A percentile compares a stretch with the other conserved stretches of the same genome.
phyloP scores from a whole-genome alignment of 2,329 filamentous ascomycete genomes.

The Onygenales sp. region DNA sequence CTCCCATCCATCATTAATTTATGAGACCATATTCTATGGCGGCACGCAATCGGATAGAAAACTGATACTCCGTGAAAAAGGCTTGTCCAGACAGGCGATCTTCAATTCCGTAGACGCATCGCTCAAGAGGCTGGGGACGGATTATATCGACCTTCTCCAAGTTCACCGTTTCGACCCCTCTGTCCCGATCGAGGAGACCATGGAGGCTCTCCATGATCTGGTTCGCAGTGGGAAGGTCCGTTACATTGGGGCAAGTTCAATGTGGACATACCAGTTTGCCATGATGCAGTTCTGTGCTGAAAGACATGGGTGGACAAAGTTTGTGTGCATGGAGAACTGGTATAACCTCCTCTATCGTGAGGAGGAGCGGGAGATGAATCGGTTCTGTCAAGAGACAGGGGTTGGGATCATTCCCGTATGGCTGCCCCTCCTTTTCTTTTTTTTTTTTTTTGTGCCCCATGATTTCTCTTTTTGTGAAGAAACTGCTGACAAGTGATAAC shows the following conservation, averaged over 20 bases:
- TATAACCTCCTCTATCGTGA: conserved; percentile 44
- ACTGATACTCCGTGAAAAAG: conserved; percentile 14
- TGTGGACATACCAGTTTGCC: conserved; percentile 29
- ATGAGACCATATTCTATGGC: neutral
- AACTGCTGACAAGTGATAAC: neutral
- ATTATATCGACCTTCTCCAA: conserved; percentile 40
- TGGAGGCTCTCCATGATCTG: neutral
- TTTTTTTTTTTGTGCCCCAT: too few relatives aligned
- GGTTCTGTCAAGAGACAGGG: conserved; percentile 30
- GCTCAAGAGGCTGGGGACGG: conserved; percentile 6
- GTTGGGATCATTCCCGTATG: conserved; percentile 31
- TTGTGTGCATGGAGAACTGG: conserved; percentile 45
- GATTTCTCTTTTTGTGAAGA: neutral
- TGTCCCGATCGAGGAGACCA: conserved; percentile 31
- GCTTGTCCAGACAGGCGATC: conserved; percentile 50
- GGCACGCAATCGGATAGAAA: too few relatives aligned
- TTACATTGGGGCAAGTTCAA: conserved; percentile 8
- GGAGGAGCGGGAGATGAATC: conserved; percentile 38
- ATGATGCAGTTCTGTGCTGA: conserved; percentile 41
- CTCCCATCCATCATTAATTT: neutral
- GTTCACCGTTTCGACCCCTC: conserved; percentile 39
- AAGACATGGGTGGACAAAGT: conserved; percentile 41
- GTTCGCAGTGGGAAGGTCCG: neutral
- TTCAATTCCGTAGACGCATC: conserved; percentile 48
- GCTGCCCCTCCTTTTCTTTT: neutral